Base-by-base conservation (phyloP, 2,329 filamentous ascomycete species). In the Colletotrichum sp. region DNA sequence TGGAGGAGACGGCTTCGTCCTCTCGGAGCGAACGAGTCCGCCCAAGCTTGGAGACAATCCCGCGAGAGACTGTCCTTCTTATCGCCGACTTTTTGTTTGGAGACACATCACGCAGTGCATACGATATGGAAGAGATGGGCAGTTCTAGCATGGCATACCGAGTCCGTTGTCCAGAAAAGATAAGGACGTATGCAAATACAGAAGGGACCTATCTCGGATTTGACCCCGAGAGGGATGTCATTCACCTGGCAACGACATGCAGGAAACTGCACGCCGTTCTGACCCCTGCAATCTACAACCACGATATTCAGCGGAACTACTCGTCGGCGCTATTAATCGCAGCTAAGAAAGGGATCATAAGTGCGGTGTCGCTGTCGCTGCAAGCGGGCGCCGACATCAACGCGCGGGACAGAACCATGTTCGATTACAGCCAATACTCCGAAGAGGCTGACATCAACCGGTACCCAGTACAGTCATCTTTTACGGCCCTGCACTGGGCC, bases 81-180 rank as follows among this genome's bases (percentile, higher is more conserved):
- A 43, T 43, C 18, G 39, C 39, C 8, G 39, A n/a, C 9, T 43
- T 43, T 9, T 43, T 43, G 39, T 43, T 43, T 43, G 39, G 39
- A n/a, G 39, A 43, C 9, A 3, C 39, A 43, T 43, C 39, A 12
- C 39, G 9, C 18, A 43, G 39, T 43, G 39, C 39, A 43, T 43
- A 43, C 9, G 39, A 43, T 5, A 18, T n/a, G 39, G 39, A 43
- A 43, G 39, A 43, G 1, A n/a, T 39, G 0, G 0, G 36, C 16
- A 2, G 5, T 18, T 0, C 36, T 39, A 1, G 0, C 7, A 39
- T 3, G 2, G 16, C 36, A 18, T 39, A 2, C 2, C 36, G 7
- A 1, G 16, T n/a, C 0, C 39, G 39, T 43, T 43, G 39, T 9
- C 39, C 39, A n/a, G 1, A 43, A n/a, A 43, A 43, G 14, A 32